Evolutionary conservation across 2,329 filamentous ascomycete genomes (phyloP).

Genomic region (Plectosphaerella sp.): DNA sequence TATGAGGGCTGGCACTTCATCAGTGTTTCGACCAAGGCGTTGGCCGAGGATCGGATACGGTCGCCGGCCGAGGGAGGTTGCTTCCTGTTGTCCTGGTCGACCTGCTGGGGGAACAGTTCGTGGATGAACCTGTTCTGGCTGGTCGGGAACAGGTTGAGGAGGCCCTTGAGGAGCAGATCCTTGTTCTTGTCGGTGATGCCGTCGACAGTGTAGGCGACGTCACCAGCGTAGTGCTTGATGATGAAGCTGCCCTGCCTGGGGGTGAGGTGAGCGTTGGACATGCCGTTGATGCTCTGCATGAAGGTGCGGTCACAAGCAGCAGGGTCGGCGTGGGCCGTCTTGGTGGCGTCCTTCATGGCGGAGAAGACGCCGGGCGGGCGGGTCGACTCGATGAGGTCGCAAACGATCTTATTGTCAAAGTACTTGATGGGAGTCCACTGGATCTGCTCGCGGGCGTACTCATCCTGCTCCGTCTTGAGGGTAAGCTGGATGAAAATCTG

Average conservation of each 20-base stretch:
- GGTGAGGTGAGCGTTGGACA: slow-evolving; percentile 87
- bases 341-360: slow-evolving; percentile 94
- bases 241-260: slow-evolving; percentile 94
- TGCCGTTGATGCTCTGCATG: slow-evolving; percentile 85
- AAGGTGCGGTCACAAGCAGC: slow-evolving; percentile 93
- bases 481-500: slow-evolving; percentile 99
- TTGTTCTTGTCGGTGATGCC: slow-evolving; percentile 99
- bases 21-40: slow-evolving; percentile 87
- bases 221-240: slow-evolving; percentile 97
- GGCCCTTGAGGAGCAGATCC: slow-evolving; percentile 90
- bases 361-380: slow-evolving; percentile 91
- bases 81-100: slow-evolving; percentile 93
- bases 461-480: slow-evolving; percentile 93
- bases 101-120: slow-evolving; percentile 82
- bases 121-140: slow-evolving; percentile 86
- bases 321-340: slow-evolving; percentile 95
- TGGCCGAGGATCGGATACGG: slow-evolving; percentile 91
- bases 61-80: slow-evolving; percentile 93
- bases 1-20: slow-evolving; percentile 98
- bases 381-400: slow-evolving; percentile 90
- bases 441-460: slow-evolving; percentile 93
- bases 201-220: slow-evolving; percentile 89
- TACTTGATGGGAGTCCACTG: slow-evolving; percentile 99
- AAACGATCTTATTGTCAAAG: slow-evolving; percentile 99
- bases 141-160: slow-evolving; percentile 79